These are phyloP conservation scores for Solanum infundibuliforme DNA, from an alignment of 257 asterid genomes.

Conservation along the genomic window DNA sequence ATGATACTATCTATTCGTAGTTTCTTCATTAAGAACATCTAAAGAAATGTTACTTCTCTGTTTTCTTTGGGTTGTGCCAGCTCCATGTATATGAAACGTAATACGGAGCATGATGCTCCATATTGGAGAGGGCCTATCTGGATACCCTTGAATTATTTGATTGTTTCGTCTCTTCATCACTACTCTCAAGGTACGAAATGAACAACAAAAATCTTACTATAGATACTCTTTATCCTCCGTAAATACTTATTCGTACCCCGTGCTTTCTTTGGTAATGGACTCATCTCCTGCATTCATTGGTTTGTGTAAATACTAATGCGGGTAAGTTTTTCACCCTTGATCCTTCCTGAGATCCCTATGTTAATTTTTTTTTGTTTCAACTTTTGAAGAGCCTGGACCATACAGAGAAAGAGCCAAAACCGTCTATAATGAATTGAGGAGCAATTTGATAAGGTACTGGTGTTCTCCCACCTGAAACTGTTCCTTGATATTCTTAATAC, in stretches of 20 bases:
- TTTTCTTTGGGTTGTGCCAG: slow-evolving; percentile 20
- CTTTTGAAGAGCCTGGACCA: slow-evolving; percentile 73
- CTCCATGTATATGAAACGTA: slow-evolving; percentile 84
- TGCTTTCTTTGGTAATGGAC: not conserved
- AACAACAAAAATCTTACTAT: not conserved
- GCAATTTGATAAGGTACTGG: slow-evolving; percentile 69
- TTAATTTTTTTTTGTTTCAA: not conserved
- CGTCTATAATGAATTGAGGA: slow-evolving; percentile 66
- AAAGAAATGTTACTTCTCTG: not conserved
- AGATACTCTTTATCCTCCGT: not conserved
- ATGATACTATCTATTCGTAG: not conserved
- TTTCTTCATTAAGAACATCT: not conserved
- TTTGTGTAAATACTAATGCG: not conserved
- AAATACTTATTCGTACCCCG: not conserved
- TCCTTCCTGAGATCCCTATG: not conserved
- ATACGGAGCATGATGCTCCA: slow-evolving; percentile 93
- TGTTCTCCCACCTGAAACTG: not conserved
- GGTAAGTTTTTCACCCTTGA: not conserved
- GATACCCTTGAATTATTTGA: slow-evolving; percentile 96
- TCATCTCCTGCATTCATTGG: not conserved
- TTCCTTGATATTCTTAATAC: not conserved
- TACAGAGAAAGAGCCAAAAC: slow-evolving; percentile 57
- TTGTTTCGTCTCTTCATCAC: slow-evolving; percentile 76
- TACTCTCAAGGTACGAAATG: slow-evolving; percentile 59
- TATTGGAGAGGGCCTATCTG: slow-evolving; percentile 99